phyloP scores from a whole-genome alignment of 2,329 filamentous ascomycete species.

The Onygenales sp. region DNA sequence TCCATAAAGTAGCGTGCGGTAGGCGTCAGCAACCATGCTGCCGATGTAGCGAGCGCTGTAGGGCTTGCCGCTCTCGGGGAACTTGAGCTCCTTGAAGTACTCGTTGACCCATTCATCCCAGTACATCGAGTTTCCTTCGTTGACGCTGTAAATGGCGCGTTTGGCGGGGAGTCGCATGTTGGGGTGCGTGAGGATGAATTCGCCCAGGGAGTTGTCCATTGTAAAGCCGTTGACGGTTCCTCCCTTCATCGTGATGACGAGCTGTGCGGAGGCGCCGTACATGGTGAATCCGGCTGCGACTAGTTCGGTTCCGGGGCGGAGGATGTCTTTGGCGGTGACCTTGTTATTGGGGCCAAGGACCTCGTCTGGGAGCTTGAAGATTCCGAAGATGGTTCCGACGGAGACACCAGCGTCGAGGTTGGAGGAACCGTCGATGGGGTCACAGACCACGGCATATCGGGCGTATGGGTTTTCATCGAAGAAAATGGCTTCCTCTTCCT shows the following conservation, averaged over 20 bases:
- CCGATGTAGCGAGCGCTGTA: conserved; percentile 95
- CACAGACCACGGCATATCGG: conserved; percentile 90
- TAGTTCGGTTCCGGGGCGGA: conserved; percentile 82
- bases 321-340: conserved; percentile 59
- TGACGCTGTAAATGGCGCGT: conserved; percentile 90
- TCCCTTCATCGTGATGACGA: conserved; percentile 94
- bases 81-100: conserved; percentile 86
- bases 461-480: conserved; percentile 66
- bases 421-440: conserved; percentile 95
- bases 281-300: conserved; percentile 98
- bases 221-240: conserved; percentile 95
- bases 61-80: conserved; percentile 63
- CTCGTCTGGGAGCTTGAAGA: conserved; percentile 79
- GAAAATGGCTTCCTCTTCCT: conserved; percentile 85
- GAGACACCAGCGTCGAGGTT: conserved; percentile 97
- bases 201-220: conserved; percentile 88
- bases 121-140: conserved; percentile 96
- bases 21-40: conserved; percentile 96
- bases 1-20: conserved; percentile 88
- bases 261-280: conserved; percentile 94
- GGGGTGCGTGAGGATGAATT: conserved; percentile 97
- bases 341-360: conserved; percentile 42
- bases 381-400: conserved; percentile 91
- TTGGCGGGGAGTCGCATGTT: conserved; percentile 78
- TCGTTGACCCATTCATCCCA: conserved; percentile 81